Evolutionary conservation across 768 basidiomycete genomes (phyloP), one percentile per base, ranked within the genome.

Genomic region (Mycena haematopus): DNA sequence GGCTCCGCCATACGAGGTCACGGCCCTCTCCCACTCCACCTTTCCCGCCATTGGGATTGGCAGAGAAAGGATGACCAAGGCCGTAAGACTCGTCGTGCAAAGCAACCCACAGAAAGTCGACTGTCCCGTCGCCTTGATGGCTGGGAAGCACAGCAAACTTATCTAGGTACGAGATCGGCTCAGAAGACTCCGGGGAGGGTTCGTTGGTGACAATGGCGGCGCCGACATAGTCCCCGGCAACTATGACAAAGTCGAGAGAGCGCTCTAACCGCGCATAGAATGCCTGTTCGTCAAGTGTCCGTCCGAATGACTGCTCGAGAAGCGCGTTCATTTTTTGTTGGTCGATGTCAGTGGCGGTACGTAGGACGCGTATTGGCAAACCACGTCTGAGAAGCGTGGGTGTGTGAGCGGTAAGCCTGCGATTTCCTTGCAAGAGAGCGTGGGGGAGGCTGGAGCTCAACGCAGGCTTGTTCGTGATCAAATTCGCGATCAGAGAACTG

Each of bases 41-140:
- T 70, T 92, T 89, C 15, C 97, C 96, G 1, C 97, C 92, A 62
- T 96, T 96, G 31, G 95, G 92, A 74, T 99, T 99, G 61, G 92
- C 90, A 44, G 97, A 93, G 77, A 91, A 96, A 10, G 92, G 89
- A 53, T 96, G 86, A 0, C 97, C 97, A 19, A 98, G 86, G 22
- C 97, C 97, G 70, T 96, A 99, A 10, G 97, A 94, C 77, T 99
- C 97, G 75, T 99, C 97, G 68, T 99, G 95, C 52, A 99, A 79
- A 17, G 96, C 96, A 45, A 98, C 96, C 97, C 97, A 99, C 38
- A 99, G 80, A 79, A 99, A 99, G 78, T 99, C 97, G 60, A 99
- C 97, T 0, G 97, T 99, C 19, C 97, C 97, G 70, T 99, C 96
- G 22, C 97, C 97, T 76, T 99, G 97, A 72, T 98, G 88, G 62